Evolutionary conservation across 1,139 yeast species (phyloP).

Genomic region (Suzukiozyma palmioleophila): DNA sequence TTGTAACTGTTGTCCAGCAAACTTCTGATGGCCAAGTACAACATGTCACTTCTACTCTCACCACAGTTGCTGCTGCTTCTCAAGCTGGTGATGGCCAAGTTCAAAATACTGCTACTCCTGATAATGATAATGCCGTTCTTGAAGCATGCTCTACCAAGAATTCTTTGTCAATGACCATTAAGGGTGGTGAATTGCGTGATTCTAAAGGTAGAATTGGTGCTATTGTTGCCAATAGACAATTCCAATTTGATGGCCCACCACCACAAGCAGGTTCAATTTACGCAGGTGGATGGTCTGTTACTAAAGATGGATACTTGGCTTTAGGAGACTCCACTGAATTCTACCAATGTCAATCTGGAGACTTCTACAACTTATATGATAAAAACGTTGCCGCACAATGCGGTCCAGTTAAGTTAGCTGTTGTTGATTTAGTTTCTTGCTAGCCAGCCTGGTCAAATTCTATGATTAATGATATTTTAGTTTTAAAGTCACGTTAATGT

Average conservation of each 20-base stretch:
- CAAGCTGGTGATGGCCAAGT: slow-evolving; percentile 33
- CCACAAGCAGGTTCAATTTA: slow-evolving; percentile 87
- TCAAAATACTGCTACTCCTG: slow-evolving; percentile 19
- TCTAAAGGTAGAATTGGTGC: slow-evolving; percentile 70
- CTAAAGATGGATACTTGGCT: slow-evolving; percentile 63
- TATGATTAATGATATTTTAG: neutral
- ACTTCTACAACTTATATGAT: slow-evolving; percentile 79
- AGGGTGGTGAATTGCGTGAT: slow-evolving; percentile 54
- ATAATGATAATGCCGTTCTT: slow-evolving; percentile 11
- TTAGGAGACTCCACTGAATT: slow-evolving; percentile 61
- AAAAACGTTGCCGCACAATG: slow-evolving; percentile 65
- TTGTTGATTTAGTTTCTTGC: slow-evolving; percentile 63
- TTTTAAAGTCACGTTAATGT: too few relatives aligned
- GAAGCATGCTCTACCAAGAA: slow-evolving; percentile 47
- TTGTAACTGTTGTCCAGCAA: slow-evolving; percentile 28
- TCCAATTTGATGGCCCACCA: slow-evolving; percentile 89
- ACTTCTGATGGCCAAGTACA: slow-evolving; percentile 34
- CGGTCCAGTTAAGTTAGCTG: slow-evolving; percentile 55
- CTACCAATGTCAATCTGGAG: slow-evolving; percentile 79
- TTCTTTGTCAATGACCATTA: slow-evolving; percentile 54
- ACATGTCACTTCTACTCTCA: slow-evolving; percentile 23
- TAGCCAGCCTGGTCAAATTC: slow-evolving; percentile 17
- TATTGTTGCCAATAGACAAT: slow-evolving; percentile 80
- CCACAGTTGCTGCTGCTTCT: slow-evolving; percentile 26
- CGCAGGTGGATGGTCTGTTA: slow-evolving; percentile 80